Percentiles rank a stretch among this genome's conserved stretches.
These are phyloP conservation scores for Nicotiana tabacum DNA, from an alignment of 257 asterid species.

Conservation along the genomic window DNA sequence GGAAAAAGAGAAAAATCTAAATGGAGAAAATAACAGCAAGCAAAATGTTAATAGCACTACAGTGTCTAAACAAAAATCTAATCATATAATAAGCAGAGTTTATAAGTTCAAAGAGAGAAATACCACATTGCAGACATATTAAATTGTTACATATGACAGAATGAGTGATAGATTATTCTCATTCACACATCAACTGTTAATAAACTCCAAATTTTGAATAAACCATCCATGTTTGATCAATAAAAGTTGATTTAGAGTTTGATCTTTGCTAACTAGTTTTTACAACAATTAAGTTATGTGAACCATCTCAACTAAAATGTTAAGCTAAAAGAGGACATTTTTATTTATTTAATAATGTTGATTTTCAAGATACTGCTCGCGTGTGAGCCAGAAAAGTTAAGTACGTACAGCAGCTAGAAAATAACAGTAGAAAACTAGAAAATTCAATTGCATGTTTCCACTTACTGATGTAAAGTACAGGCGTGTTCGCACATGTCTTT, in stretches of 20 bases:
- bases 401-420: background rate
- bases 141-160: background rate
- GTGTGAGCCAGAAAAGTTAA: background rate
- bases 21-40: background rate
- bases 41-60: background rate
- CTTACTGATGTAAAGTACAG: slow-evolving; percentile 92
- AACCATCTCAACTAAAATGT: background rate
- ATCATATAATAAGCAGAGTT: background rate
- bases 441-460: slow-evolving; percentile 10
- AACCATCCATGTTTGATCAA: slow-evolving; percentile 1
- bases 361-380: background rate
- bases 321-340: background rate
- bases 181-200: background rate
- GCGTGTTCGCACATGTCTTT: slow-evolving; percentile 88
- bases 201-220: background rate
- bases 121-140: background rate
- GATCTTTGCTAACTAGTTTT: background rate
- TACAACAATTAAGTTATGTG: background rate
- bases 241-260: background rate
- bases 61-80: background rate
- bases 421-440: background rate
- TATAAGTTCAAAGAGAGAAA: background rate
- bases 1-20: background rate
- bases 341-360: background rate
- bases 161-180: background rate